Conservation (phyloP, 2,329 filamentous ascomycete species). For the Magnaporthiopsis incrustans region DNA sequence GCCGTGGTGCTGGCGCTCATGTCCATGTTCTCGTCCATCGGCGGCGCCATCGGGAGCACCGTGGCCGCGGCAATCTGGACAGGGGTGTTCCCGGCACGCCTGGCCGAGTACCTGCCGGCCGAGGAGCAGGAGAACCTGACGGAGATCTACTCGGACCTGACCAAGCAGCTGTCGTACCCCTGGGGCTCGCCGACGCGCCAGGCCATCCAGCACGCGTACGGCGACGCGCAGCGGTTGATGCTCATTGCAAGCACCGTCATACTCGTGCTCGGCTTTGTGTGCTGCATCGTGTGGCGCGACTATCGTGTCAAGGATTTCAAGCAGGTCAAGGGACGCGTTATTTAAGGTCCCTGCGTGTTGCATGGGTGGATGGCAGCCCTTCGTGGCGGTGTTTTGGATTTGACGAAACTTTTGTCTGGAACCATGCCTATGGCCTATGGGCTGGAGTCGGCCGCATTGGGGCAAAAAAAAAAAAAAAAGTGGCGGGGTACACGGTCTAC, state of each 20-base stretch:
- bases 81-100: constrained; percentile 42
- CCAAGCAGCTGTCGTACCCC: constrained; percentile 42
- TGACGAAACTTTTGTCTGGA: too few species aligned
- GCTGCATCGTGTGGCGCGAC: constrained; percentile 16
- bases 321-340: constrained; percentile 16
- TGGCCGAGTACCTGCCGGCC: constrained; percentile 41
- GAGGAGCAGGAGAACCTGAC: constrained; percentile 27
- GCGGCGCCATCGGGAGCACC: constrained; percentile 50
- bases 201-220: constrained; percentile 52
- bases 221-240: constrained; percentile 38
- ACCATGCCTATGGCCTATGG: too few species aligned
- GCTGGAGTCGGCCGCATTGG: too few species aligned
- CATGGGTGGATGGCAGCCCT: too few species aligned
- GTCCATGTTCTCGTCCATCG: constrained; percentile 48
- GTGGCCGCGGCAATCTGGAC: constrained; percentile 56
- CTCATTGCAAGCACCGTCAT: constrained; percentile 36
- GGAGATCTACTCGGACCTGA: constrained; percentile 43
- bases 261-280: constrained; percentile 12
- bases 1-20: constrained; percentile 50
- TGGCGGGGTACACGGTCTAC: too few species aligned
- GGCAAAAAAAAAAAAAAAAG: too few species aligned
- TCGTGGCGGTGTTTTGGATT: too few species aligned
- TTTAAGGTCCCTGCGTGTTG: constrained; percentile 6
- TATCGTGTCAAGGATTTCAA: constrained; percentile 14
- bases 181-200: constrained; percentile 38